A percentile compares a stretch with the other conserved stretches of the same genome.
Evolutionary conservation across 768 basidiomycete species (phyloP).

Genomic region (Glaciozyma martinii): DNA sequence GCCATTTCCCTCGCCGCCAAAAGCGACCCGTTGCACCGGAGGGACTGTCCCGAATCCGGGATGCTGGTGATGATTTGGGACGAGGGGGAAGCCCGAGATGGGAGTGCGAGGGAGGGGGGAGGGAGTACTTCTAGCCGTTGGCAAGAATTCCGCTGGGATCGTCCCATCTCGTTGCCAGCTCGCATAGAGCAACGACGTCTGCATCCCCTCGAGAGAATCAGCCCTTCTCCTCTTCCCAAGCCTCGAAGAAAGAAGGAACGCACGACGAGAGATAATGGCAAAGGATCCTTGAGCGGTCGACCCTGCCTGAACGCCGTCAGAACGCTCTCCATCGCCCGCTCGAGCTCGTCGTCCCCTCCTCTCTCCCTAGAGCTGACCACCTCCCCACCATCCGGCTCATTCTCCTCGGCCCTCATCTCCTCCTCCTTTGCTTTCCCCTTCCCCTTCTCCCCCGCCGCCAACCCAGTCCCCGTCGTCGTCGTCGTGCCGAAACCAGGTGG

Average conservation of each 20-base stretch:
- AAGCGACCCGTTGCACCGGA: background rate
- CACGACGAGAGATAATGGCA: conserved; percentile 2
- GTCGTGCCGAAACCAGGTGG: background rate
- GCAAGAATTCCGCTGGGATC: background rate
- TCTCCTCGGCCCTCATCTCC: background rate
- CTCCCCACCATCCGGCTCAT: background rate
- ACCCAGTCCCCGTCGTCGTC: background rate
- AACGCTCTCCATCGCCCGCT: background rate
- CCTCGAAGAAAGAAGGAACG: background rate
- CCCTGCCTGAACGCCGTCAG: conserved; percentile 2
- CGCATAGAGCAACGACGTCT: background rate
- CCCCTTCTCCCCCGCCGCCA: background rate
- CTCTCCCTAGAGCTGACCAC: background rate
- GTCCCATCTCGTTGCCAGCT: background rate
- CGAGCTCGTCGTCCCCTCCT: background rate
- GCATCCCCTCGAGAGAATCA: background rate
- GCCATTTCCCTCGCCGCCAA: background rate
- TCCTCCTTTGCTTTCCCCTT: background rate
- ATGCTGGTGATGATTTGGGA: background rate
- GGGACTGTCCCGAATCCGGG: background rate
- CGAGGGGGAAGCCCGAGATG: background rate
- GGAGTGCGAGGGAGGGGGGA: background rate
- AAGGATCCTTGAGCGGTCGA: background rate
- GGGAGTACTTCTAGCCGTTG: background rate
- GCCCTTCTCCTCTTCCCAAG: background rate